Evolutionary conservation across 208 protist genomes (phyloP).

Genomic region (Strigomonas culicis): DNA sequence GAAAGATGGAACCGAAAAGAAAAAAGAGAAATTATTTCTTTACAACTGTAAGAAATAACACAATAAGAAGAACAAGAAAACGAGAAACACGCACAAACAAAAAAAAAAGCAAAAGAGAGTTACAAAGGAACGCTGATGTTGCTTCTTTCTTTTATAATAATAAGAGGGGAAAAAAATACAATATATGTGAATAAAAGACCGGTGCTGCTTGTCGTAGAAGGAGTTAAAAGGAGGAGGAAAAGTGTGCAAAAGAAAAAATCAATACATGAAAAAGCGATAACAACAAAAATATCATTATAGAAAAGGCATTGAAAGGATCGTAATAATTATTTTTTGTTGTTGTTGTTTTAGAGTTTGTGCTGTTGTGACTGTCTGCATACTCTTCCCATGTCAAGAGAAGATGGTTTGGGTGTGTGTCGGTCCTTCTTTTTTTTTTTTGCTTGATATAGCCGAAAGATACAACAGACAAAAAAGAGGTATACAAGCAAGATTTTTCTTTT

Average conservation of each 20-base stretch:
- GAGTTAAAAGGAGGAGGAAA: neutral
- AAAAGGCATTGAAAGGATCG: too few relatives aligned
- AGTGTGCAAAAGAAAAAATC: neutral
- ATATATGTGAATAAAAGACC: slow-evolving; percentile 15
- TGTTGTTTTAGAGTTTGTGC: too few relatives aligned
- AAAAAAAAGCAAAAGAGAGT: slow-evolving; percentile 13
- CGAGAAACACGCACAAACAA: neutral
- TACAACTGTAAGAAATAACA: neutral
- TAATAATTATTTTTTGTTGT: too few relatives aligned
- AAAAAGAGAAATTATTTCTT: neutral
- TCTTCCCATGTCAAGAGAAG: too few relatives aligned
- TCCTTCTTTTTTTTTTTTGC: too few relatives aligned
- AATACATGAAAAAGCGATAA: neutral
- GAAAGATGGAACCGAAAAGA: slow-evolving; percentile 11
- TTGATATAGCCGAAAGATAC: too few relatives aligned
- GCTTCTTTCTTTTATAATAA: slow-evolving; percentile 3
- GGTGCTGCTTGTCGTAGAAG: neutral
- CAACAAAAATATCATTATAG: too few relatives aligned
- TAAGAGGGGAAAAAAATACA: slow-evolving; percentile 1
- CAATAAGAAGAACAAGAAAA: neutral
- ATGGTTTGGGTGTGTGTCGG: too few relatives aligned
- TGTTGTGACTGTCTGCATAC: too few relatives aligned
- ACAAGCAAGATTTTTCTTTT: too few relatives aligned
- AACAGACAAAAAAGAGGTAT: too few relatives aligned
- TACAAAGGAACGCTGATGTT: neutral